Evolutionary conservation across 2,329 filamentous ascomycete genomes (phyloP), one percentile per base, ranked within the genome.

Genomic region (Neonectria punicea): DNA sequence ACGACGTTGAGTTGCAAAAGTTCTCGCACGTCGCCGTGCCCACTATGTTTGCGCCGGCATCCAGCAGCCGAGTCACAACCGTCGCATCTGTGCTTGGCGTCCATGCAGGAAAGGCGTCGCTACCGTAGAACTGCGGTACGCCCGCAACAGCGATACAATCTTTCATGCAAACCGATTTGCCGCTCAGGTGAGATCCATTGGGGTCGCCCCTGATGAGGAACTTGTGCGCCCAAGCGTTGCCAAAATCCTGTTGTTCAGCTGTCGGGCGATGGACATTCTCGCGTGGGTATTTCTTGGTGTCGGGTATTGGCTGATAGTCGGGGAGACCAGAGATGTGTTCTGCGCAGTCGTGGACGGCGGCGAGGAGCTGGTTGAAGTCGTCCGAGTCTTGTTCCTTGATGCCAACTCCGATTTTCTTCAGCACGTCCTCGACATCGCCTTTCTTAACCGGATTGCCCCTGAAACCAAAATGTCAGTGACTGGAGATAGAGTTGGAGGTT

Each of bases 11-110:
- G 63, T 82, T 82, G 66, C 84, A 87, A 53, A 84, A 82, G 68
- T 86, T 86, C 65, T 88, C 86, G 62, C 86, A 88, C 0, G 81
- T 81, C 1, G 84, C 79, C 1, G 84, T 87, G 11, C 86, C 83
- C 8, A 81, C 77, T 16, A 88, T 82, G 47, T 81, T 72, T 0
- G 81, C 86, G 0, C 86, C 86, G 2, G 83, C 84, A 16, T 86
- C 81, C 3, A 88, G 73, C 0, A 82, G 74, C 14, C 86, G 76
- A 0, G 81, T 84, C 22, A 87, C 84, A 1, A 87, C 81, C 0
- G 84, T 86, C 0, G 86, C 86, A 72, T 88, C 86, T 3, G 83
- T 83, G 5, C 74, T 78, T 0, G 86, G 84, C 0, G 79, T 84
- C 85, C 85, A 88, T 0, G 80, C 78, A 73, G 79, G 63, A 82